Evolutionary conservation across 352 stramenopile species (phyloP).

Genomic region (Phytophthora cactorum): DNA sequence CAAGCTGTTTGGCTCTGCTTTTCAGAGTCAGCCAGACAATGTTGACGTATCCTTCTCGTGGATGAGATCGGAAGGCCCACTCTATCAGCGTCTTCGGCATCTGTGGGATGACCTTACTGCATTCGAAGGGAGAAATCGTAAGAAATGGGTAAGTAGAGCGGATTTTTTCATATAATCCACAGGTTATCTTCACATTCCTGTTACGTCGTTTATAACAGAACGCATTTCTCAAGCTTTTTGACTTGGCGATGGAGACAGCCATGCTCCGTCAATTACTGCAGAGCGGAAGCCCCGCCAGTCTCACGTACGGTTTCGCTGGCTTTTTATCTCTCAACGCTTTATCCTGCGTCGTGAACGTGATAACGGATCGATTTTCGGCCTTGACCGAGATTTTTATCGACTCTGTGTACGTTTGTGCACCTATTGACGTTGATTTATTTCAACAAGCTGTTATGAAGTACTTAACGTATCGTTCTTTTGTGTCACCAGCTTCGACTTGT

Average conservation of each 20-base stretch:
- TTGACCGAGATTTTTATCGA: constrained; percentile 45
- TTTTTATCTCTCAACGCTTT: constrained; percentile 37
- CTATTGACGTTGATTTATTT: too few relatives aligned
- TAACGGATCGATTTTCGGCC: constrained; percentile 26
- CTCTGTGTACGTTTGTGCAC: constrained; percentile 25
- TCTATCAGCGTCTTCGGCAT: not conserved
- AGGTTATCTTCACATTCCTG: not conserved
- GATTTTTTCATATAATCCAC: not conserved
- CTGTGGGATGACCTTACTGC: constrained; percentile 32
- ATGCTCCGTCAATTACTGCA: constrained; percentile 25
- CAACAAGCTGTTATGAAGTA: too few relatives aligned
- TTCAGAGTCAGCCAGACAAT: constrained; percentile 5
- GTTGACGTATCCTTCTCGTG: constrained; percentile 4
- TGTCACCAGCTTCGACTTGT: constrained; percentile 9
- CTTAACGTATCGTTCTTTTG: not conserved
- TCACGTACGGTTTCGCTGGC: constrained; percentile 31
- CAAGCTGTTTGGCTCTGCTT: constrained; percentile 18
- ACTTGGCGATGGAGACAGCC: constrained; percentile 36
- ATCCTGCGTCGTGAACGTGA: constrained; percentile 22
- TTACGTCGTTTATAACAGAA: constrained; percentile 30
- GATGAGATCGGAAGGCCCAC: not conserved
- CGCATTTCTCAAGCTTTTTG: constrained; percentile 37
- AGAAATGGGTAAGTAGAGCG: constrained; percentile 43
- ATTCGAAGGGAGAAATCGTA: constrained; percentile 42
- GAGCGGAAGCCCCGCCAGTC: constrained; percentile 22